phyloP scores from a whole-genome alignment of 2,329 filamentous ascomycete species.

The Endocalyx cinctus region DNA sequence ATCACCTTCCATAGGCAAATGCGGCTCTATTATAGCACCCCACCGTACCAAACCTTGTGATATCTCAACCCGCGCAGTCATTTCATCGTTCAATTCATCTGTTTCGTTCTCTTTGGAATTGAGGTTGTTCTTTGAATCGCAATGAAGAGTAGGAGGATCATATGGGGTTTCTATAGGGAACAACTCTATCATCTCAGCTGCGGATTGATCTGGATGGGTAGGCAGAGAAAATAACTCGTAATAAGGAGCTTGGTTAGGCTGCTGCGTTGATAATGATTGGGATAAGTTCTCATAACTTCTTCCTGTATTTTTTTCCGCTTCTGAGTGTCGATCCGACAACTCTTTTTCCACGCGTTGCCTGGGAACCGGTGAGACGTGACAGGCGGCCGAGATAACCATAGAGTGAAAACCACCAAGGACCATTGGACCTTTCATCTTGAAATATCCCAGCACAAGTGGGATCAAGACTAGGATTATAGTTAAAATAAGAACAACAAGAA shows the following conservation, averaged over 20 bases:
- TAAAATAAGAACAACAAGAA: not conserved
- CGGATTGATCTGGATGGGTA: too few species aligned
- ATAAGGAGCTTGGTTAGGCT: too few species aligned
- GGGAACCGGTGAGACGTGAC: slow-evolving; percentile 1
- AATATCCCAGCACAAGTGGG: not conserved
- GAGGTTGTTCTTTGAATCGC: too few species aligned
- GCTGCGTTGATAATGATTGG: too few species aligned
- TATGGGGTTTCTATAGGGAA: too few species aligned
- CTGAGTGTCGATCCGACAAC: not conserved
- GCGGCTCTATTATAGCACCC: slow-evolving; percentile 1
- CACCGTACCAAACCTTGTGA: slow-evolving; percentile 2
- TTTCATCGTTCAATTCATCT: slow-evolving; percentile 1
- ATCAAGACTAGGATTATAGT: not conserved
- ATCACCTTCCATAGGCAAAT: not conserved
- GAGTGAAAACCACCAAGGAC: slow-evolving; percentile 1
- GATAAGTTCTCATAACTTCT: not conserved
- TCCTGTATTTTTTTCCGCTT: not conserved
- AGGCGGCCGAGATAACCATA: slow-evolving; percentile 1
- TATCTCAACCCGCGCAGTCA: not conserved
- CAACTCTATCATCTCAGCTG: too few species aligned
- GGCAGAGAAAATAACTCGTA: too few species aligned
- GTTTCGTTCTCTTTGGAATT: not conserved
- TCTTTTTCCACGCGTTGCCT: not conserved
- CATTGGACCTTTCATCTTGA: slow-evolving; percentile 1
- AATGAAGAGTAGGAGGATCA: too few species aligned